phyloP scores from a whole-genome alignment of 257 asterid genomes.

The Nicotiana undulata region DNA sequence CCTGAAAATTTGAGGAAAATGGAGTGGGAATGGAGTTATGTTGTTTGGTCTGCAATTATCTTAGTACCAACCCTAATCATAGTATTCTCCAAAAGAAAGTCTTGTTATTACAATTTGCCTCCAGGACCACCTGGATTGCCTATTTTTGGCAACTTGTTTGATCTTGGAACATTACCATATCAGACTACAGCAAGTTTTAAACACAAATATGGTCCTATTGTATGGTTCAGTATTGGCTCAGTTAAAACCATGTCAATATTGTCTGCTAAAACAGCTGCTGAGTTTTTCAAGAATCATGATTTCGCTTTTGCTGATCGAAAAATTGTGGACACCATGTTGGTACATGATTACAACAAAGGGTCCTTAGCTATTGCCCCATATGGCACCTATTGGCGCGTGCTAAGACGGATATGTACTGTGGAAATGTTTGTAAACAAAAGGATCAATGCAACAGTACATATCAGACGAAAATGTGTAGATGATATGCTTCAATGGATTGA shows the following conservation, averaged over 20 bases:
- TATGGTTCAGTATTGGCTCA: conserved; percentile 45
- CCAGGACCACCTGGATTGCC: conserved; percentile 57
- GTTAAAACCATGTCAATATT: conserved; percentile 38
- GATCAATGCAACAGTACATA: conserved; percentile 34
- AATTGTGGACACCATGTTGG: conserved; percentile 29
- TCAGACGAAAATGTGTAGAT: conserved; percentile 32
- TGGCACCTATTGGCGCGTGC: conserved; percentile 53
- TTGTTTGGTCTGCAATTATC: conserved; percentile 13
- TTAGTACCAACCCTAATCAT: conserved; percentile 13
- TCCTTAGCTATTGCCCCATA: conserved; percentile 32
- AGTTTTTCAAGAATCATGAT: conserved; percentile 45
- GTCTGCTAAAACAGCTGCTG: conserved; percentile 29
- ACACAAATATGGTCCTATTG: conserved; percentile 33
- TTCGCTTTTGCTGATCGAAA: conserved; percentile 33
- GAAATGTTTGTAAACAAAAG: conserved; percentile 42
- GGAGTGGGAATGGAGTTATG: conserved; percentile 21
- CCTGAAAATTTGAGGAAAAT: neutral
- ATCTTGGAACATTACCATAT: conserved; percentile 37
- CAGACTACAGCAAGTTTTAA: conserved; percentile 20
- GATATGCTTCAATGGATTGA: conserved; percentile 42
- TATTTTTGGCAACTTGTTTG: conserved; percentile 44
- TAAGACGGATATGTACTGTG: conserved; percentile 45
- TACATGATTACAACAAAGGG: conserved; percentile 28
- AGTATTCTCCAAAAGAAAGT: neutral
- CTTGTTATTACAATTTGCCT: conserved; percentile 12